Evolutionary conservation across 306 rosid species (phyloP).

Genomic region (Glycine soja): DNA sequence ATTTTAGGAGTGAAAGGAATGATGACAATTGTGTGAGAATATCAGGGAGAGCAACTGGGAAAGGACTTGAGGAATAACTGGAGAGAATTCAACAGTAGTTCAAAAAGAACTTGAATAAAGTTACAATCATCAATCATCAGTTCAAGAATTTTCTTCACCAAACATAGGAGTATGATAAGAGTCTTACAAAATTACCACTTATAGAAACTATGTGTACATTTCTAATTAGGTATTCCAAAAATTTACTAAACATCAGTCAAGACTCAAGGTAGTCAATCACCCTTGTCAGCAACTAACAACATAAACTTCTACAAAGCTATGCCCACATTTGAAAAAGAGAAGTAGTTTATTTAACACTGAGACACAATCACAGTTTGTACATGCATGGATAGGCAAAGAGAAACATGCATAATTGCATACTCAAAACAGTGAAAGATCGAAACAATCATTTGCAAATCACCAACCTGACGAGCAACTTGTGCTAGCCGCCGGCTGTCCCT

Average conservation of each 20-base stretch:
- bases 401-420: background rate
- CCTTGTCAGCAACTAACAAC: constrained; percentile 18
- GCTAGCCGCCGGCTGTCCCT: constrained; percentile 67
- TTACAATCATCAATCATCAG: constrained; percentile 15
- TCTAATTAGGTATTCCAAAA: background rate
- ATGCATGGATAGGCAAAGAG: constrained; percentile 28
- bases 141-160: constrained; percentile 27
- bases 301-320: constrained; percentile 16
- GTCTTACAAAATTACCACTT: constrained; percentile 8
- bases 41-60: background rate
- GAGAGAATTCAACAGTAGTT: background rate
- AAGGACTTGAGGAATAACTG: constrained; percentile 3
- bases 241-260: constrained; percentile 4
- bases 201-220: constrained; percentile 23
- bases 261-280: constrained; percentile 23
- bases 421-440: constrained; percentile 35
- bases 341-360: constrained; percentile 12
- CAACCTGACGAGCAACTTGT: constrained; percentile 83
- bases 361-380: constrained; percentile 11
- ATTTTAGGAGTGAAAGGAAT: no score
- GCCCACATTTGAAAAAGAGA: constrained; percentile 33
- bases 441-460: constrained; percentile 48
- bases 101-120: constrained; percentile 8
- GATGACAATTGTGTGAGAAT: no score
- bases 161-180: background rate